These are phyloP conservation scores for Trichomonas tenax DNA, from an alignment of 208 protist species.

Conservation along the genomic window DNA sequence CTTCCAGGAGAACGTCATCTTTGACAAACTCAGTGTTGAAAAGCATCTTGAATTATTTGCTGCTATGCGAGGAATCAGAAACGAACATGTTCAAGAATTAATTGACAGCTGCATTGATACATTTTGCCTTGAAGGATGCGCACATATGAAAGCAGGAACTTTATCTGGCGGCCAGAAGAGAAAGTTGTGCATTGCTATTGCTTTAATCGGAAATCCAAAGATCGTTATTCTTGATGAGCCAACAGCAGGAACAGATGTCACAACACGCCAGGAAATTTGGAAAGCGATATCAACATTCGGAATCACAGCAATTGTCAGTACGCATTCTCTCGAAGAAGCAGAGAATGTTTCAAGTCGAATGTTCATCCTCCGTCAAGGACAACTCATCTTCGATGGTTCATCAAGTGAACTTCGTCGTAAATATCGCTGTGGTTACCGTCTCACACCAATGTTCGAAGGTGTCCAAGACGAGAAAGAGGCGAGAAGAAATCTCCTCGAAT, in stretches of 20 bases:
- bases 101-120: not conserved
- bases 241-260: not conserved
- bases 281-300: not conserved
- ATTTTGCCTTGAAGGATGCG: too few species aligned
- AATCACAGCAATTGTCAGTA: not conserved
- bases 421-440: not conserved
- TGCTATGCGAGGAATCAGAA: not conserved
- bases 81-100: not conserved
- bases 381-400: not conserved
- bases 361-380: not conserved
- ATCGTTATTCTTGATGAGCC: not conserved
- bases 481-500: too few species aligned
- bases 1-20: not conserved
- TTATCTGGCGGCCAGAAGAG: not conserved
- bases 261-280: not conserved
- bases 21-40: not conserved
- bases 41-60: not conserved
- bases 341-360: not conserved
- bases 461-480: too few species aligned
- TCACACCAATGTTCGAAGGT: not conserved
- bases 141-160: too few species aligned
- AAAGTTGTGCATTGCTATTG: not conserved
- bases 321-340: not conserved
- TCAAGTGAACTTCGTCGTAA: not conserved
- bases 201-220: not conserved